Evolutionary conservation across 1,284 basidiomycete genomes (phyloP), one percentile per base, ranked within the genome.

Genomic region (Leccinum colubrinum): DNA sequence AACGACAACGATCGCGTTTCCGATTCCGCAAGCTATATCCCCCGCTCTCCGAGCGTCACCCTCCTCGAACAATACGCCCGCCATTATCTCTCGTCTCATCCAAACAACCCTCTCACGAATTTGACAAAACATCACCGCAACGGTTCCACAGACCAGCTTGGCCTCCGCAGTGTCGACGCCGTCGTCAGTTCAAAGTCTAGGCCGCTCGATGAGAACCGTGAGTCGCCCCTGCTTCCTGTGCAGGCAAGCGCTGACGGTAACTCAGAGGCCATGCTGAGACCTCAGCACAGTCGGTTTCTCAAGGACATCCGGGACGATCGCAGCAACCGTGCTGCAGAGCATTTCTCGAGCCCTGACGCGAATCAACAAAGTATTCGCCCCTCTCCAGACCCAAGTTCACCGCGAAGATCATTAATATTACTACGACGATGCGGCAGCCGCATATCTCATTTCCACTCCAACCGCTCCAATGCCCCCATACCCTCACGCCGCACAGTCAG

Each of bases 401-500:
- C 62, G 53, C 1, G 70, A 63, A 67, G 74, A 68, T 68, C 73
- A 75, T 0, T 67, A 78, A 59, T 73, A 75, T 0, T 67, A 78
- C 59, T 73, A 76, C 52, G 86, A 87, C 48, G 85, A 88, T 66
- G 77, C 84, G 2, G 77, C 83, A 0, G 80, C 82, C 0, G 77
- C 81, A 17, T 88, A 86, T 71, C 75, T 87, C 48, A 85, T 68
- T 75, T 85, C 20, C 79, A 81, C 27, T 81, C 85, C 2, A 77
- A 79, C 6, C 83, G 89, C 0, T 88, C 89, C 0, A 83, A 84
- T 60, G 89, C 88, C 0, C 90, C 89, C 6, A 82, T 91, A 53
- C 89, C 90, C 88, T 88, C 0, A 91, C 89, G 0, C 90, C 89
- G 4, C 86, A 88, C 62, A 87, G 83, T 60, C 85, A 88, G 63